phyloP scores from a whole-genome alignment of 164 flowering plant genomes.

The Sextonia rubra region DNA sequence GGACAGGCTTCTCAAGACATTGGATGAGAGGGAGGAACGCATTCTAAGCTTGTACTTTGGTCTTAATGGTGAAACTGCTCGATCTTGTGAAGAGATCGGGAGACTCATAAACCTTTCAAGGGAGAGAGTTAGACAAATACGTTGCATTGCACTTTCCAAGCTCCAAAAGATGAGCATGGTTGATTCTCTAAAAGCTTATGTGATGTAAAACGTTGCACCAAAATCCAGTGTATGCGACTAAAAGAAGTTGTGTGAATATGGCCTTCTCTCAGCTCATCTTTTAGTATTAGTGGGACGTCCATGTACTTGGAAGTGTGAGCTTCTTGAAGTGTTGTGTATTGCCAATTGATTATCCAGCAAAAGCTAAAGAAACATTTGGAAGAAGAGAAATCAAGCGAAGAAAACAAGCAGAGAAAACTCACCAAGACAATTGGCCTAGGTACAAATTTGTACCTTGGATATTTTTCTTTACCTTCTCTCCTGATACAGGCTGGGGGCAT shows the following conservation, averaged over 20 bases:
- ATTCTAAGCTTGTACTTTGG: constrained; percentile 43
- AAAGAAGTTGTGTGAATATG: background rate
- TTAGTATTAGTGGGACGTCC: no score
- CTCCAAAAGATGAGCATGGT: constrained; percentile 17
- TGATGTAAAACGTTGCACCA: background rate
- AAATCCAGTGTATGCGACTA: background rate
- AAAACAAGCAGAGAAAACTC: no score
- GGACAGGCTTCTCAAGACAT: constrained; percentile 28
- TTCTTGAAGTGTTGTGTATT: no score
- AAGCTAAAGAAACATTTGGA: no score
- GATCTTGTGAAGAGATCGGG: constrained; percentile 52
- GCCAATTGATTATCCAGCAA: no score
- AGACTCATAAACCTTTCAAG: constrained; percentile 44
- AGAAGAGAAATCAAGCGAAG: no score
- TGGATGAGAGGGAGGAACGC: constrained; percentile 37
- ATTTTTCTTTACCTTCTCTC: no score
- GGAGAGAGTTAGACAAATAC: constrained; percentile 55
- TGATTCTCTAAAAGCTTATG: constrained; percentile 12
- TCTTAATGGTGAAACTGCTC: constrained; percentile 38
- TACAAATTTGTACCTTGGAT: no score
- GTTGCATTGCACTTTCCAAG: constrained; percentile 38
- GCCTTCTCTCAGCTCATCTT: no score
- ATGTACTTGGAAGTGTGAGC: no score
- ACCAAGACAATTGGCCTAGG: no score
- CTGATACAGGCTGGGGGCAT: no score